These are phyloP conservation scores for Trichoderma virens DNA, from an alignment of 495 filamentous ascomycete genomes.

Conservation along the genomic window DNA sequence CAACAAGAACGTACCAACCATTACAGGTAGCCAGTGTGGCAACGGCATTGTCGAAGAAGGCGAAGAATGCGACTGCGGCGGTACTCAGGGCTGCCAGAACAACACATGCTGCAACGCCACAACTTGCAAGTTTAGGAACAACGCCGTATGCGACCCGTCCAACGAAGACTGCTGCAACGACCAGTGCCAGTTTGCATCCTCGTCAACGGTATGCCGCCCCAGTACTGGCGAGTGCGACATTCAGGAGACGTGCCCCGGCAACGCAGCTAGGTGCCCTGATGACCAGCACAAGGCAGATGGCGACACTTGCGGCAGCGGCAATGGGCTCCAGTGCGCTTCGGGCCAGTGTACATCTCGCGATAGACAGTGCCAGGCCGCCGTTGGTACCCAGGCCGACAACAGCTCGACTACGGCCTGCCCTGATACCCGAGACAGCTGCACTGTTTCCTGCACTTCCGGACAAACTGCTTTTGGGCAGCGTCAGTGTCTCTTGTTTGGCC, in stretches of 20 bases:
- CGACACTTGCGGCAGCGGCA: conserved; percentile 49
- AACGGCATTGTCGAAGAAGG: conserved; percentile 94
- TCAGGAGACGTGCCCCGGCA: conserved; percentile 73
- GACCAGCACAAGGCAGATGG: conserved; percentile 68
- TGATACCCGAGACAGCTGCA: conserved; percentile 50
- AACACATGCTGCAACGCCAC: conserved; percentile 78
- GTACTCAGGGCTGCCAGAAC: conserved; percentile 55
- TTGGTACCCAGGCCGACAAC: conserved; percentile 66
- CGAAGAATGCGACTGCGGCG: conserved; percentile 96
- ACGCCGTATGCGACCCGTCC: conserved; percentile 75
- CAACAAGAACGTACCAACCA: conserved; percentile 79
- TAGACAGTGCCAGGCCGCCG: conserved; percentile 77
- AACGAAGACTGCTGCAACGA: conserved; percentile 84
- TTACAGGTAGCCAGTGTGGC: conserved; percentile 79
- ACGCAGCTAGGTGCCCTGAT: conserved; percentile 59
- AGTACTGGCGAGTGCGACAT: conserved; percentile 77
- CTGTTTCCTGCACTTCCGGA: conserved; percentile 67
- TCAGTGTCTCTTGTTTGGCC: conserved; percentile 67
- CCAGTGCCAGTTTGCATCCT: conserved; percentile 62
- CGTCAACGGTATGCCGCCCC: conserved; percentile 65
- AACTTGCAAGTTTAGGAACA: conserved; percentile 79
- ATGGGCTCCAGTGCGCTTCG: conserved; percentile 70
- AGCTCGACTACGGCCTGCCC: conserved; percentile 83
- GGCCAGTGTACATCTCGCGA: conserved; percentile 94
- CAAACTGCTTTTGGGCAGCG: conserved; percentile 40